Evolutionary conservation across 2,329 filamentous ascomycete genomes (phyloP).

Genomic region (Epichloe sylvatica): DNA sequence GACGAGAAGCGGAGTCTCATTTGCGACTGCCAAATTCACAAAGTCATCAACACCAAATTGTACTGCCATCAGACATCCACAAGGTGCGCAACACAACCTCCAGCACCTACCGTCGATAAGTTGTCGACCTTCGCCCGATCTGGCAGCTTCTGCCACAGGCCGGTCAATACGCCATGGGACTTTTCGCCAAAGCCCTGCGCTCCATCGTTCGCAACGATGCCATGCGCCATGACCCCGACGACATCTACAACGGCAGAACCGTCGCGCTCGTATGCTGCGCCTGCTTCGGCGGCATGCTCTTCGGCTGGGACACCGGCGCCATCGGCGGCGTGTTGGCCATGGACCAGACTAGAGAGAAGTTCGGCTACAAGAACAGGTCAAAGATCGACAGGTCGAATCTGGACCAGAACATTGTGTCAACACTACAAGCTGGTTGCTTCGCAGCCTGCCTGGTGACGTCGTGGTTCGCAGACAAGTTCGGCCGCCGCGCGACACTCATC

Average conservation of each 20-base stretch:
- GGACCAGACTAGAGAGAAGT: slow-evolving; percentile 37
- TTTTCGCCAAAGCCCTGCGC: slow-evolving; percentile 32
- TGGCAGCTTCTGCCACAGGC: background rate
- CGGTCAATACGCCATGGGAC: slow-evolving; percentile 19
- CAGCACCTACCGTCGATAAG: no score
- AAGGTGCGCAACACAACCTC: no score
- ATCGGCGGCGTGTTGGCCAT: slow-evolving; percentile 54
- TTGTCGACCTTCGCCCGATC: background rate
- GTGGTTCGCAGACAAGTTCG: slow-evolving; percentile 39
- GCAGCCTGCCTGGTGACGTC: slow-evolving; percentile 44
- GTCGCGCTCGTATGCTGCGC: slow-evolving; percentile 48
- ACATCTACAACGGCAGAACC: slow-evolving; percentile 59
- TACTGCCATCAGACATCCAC: no score
- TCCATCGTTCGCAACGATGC: slow-evolving; percentile 54
- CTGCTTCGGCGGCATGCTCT: slow-evolving; percentile 51
- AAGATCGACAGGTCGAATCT: slow-evolving; percentile 32
- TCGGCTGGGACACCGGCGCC: slow-evolving; percentile 44
- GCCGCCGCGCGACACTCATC: slow-evolving; percentile 42
- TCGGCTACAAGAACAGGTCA: slow-evolving; percentile 18
- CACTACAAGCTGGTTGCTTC: slow-evolving; percentile 55
- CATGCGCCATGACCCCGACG: slow-evolving; percentile 51
- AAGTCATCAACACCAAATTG: no score
- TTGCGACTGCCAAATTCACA: no score
- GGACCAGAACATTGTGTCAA: slow-evolving; percentile 55
- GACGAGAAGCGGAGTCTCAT: no score